Conservation (phyloP, 2,329 filamentous ascomycete species). For the Epichloe hybrida region DNA sequence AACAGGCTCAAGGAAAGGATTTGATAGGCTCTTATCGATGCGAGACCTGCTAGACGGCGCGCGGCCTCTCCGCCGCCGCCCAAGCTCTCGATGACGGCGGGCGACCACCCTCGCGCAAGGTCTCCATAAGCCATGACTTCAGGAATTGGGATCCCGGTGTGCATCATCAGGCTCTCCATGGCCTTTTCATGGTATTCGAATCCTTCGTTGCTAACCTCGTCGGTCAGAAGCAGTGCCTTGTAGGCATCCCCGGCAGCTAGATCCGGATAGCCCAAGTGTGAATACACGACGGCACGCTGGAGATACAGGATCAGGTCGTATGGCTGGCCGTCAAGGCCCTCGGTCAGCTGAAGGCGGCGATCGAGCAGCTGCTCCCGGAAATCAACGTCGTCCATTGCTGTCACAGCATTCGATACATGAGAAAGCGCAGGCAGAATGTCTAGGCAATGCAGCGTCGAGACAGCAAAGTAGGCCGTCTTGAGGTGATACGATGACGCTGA, state of each 20-base stretch:
- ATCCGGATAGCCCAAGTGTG: slow-evolving; percentile 72
- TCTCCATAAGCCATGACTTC: slow-evolving; percentile 33
- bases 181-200: slow-evolving; percentile 72
- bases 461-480: not conserved
- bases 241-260: slow-evolving; percentile 85
- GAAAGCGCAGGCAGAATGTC: not conserved
- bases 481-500: not conserved
- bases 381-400: slow-evolving; percentile 21
- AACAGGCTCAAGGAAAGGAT: slow-evolving; percentile 44
- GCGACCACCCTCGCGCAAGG: slow-evolving; percentile 22
- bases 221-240: slow-evolving; percentile 71
- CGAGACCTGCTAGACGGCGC: slow-evolving; percentile 30
- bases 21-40: slow-evolving; percentile 45
- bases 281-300: slow-evolving; percentile 57
- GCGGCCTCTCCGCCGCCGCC: slow-evolving; percentile 21
- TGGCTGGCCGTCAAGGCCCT: slow-evolving; percentile 35
- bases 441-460: not conserved
- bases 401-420: not conserved
- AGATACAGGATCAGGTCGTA: slow-evolving; percentile 54
- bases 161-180: slow-evolving; percentile 32
- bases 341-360: slow-evolving; percentile 43
- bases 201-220: slow-evolving; percentile 64
- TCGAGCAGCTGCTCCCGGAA: slow-evolving; percentile 33
- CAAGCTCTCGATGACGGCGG: slow-evolving; percentile 19
- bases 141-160: slow-evolving; percentile 22